Base-by-base conservation (phyloP, 2,329 filamentous ascomycete species). In the Aspergillus tamarii region DNA sequence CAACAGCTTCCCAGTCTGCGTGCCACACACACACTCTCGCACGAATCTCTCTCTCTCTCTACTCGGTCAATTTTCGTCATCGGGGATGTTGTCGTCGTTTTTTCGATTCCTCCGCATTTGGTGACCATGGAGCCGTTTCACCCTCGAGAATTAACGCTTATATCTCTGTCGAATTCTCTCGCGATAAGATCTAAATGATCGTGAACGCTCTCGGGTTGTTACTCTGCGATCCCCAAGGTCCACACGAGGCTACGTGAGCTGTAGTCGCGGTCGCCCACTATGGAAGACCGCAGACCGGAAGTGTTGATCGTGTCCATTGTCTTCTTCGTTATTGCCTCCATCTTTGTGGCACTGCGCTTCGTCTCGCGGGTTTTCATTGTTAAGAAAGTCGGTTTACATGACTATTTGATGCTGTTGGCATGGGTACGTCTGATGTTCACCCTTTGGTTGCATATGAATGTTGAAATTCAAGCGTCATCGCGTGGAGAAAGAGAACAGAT, bases 401-500 rank as follows among this genome's bases (percentile, higher is more conserved):
- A 97, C 82, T 91, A 89, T 77, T 87, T 91, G 70, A 95, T 97
- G 77, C 77, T 93, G 12, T 68, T 91, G 46, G 92, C 93, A 61
- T 97, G 93, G 94, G 77, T 88, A 73, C 64, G 74, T 69, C 23
- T 60, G 19, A 19, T 21, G 32, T 39, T 60, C 50, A 54, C 41
- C 36, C n/a, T 50, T 48, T 23, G 59, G 34, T n/a, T 54, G 48
- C 26, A 30, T 32, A 21, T 54, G 48, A 52, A 62, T 41, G 39
- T 23, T 59, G 19, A 34, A n/a, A 26, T 55, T 59, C 23, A 34
- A 32, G n/a, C 36, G 52, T 23, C n/a, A 6, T 26, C 32, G 12
- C 21, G 10, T 39, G 32, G 16, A 32, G 34, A 8, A 26, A 36
- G 19, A 19, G 21, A 39, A 14, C 11, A 26, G 21, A 19, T 14